phyloP scores from a whole-genome alignment of 2,329 filamentous ascomycete species.

The Onygenales sp. region DNA sequence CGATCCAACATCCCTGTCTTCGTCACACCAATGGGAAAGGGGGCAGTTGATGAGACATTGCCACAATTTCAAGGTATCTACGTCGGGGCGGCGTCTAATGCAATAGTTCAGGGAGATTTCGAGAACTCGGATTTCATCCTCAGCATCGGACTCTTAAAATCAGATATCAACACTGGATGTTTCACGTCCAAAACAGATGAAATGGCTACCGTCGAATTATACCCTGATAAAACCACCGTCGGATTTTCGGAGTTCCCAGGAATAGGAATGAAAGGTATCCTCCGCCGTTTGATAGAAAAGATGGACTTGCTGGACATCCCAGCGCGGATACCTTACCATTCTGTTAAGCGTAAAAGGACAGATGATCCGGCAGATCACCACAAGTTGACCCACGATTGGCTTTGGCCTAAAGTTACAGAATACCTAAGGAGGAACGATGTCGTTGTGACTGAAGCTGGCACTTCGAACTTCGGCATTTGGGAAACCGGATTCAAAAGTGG shows the following conservation, averaged over 20 bases:
- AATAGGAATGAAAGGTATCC: conserved; percentile 65
- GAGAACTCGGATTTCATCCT: conserved; percentile 33
- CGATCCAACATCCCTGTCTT: conserved; percentile 71
- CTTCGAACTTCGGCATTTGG: conserved; percentile 80
- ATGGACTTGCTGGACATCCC: conserved; percentile 48
- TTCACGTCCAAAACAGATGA: conserved; percentile 77
- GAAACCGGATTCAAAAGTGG: conserved; percentile 67
- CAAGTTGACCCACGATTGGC: conserved; percentile 41
- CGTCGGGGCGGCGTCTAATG: conserved; percentile 64
- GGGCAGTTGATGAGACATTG: conserved; percentile 67
- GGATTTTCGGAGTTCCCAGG: conserved; percentile 69
- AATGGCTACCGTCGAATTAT: conserved; percentile 73
- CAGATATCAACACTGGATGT: conserved; percentile 48
- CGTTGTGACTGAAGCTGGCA: conserved; percentile 79
- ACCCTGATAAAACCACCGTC: conserved; percentile 63
- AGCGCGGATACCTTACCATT: conserved; percentile 40
- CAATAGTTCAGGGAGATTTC: conserved; percentile 33
- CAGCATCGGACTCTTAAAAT: conserved; percentile 36
- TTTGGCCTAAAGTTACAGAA: conserved; percentile 68
- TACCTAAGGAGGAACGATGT: conserved; percentile 67
- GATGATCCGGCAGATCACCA: conserved; percentile 37
- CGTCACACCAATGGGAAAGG: conserved; percentile 85
- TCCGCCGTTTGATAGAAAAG: conserved; percentile 59
- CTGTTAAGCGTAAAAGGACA: conserved; percentile 43
- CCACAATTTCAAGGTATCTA: conserved; percentile 77